phyloP scores from a whole-genome alignment of 1,284 basidiomycete genomes.

The Papiliotrema laurentii region DNA sequence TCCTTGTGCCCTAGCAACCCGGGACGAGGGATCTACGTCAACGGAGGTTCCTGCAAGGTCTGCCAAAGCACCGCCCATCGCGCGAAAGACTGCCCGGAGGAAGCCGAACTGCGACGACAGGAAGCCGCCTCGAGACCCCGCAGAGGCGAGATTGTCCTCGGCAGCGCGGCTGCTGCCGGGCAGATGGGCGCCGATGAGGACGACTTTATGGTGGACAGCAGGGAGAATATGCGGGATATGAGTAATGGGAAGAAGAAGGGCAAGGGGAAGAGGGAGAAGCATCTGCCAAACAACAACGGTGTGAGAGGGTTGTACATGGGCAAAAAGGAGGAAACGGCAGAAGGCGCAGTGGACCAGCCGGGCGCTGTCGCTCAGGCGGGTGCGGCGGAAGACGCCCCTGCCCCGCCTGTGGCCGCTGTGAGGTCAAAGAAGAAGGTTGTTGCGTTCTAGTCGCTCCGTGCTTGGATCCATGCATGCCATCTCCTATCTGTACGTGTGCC shows the following conservation, averaged over 20 bases:
- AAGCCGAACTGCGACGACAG: slow-evolving; percentile 1
- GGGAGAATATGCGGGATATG: slow-evolving; percentile 59
- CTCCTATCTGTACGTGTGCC: too few species aligned
- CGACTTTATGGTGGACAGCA: slow-evolving; percentile 77
- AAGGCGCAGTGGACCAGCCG: neutral
- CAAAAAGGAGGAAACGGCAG: neutral
- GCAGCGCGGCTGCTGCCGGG: neutral
- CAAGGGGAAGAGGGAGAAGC: slow-evolving; percentile 23
- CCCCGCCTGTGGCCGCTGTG: neutral
- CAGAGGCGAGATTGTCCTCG: slow-evolving; percentile 3
- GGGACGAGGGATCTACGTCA: slow-evolving; percentile 78
- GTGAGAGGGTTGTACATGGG: slow-evolving; percentile 12
- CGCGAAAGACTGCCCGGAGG: slow-evolving; percentile 67
- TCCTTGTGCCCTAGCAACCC: slow-evolving; percentile 75
- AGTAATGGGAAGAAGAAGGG: slow-evolving; percentile 47
- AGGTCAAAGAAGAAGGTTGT: slow-evolving; percentile 2
- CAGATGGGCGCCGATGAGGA: slow-evolving; percentile 81
- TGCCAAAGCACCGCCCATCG: slow-evolving; percentile 80
- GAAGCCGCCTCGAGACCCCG: neutral
- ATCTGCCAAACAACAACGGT: slow-evolving; percentile 34
- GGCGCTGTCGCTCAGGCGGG: neutral
- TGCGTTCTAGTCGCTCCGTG: neutral
- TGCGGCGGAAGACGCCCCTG: neutral
- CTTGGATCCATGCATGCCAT: neutral
- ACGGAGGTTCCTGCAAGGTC: slow-evolving; percentile 84